A percentile compares a stretch with the other conserved stretches of the same genome.
phyloP scores from a whole-genome alignment of 164 flowering plant species.

The Cinnamomum chago region DNA sequence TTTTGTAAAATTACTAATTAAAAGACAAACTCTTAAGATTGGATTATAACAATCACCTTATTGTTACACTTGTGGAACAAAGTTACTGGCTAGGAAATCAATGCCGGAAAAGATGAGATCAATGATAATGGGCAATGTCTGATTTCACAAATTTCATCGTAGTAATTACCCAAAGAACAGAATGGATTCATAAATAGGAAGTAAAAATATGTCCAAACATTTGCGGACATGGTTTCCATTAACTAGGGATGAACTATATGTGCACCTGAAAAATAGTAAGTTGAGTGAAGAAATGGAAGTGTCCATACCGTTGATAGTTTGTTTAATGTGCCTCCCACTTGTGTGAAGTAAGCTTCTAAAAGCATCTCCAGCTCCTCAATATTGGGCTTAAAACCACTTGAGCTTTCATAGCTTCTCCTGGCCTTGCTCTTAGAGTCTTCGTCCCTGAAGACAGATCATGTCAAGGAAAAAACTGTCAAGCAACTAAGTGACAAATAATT shows the following conservation, averaged over 20 bases:
- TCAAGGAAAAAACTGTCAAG: background rate
- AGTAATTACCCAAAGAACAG: background rate
- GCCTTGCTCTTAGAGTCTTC: constrained; percentile 26
- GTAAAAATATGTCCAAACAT: no score
- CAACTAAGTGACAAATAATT: background rate
- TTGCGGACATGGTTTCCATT: background rate
- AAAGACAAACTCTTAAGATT: no score
- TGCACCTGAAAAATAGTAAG: background rate
- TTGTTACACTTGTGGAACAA: no score
- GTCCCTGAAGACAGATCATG: constrained; percentile 12
- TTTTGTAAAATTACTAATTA: no score
- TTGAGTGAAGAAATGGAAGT: background rate
- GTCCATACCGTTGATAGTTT: constrained; percentile 40
- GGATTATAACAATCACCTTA: no score
- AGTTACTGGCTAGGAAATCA: background rate
- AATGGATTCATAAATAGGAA: background rate
- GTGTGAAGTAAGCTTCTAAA: constrained; percentile 51
- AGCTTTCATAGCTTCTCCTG: constrained; percentile 11
- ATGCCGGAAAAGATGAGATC: background rate
- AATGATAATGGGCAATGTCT: no score
- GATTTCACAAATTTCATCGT: background rate
- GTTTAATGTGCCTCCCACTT: constrained; percentile 44
- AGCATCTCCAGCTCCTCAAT: constrained; percentile 51
- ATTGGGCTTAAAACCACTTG: constrained; percentile 30
- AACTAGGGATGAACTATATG: background rate